These are phyloP conservation scores for Groenewaldozyma salmanticensis DNA, from an alignment of 805 yeast species.

Conservation along the genomic window DNA sequence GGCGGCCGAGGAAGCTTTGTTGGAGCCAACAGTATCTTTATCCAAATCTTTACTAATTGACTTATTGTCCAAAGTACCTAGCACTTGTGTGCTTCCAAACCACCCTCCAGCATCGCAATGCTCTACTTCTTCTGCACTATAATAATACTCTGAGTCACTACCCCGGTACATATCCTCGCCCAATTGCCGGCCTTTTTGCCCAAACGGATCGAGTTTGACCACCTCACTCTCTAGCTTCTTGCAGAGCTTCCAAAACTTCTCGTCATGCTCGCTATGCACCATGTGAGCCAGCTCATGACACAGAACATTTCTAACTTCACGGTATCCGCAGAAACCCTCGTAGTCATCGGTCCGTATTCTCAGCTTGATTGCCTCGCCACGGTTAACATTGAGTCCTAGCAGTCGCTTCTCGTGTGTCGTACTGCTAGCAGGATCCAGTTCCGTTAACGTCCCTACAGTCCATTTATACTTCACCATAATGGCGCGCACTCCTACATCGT, in stretches of 20 bases:
- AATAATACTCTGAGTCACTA: conserved; percentile 12
- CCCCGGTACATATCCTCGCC: conserved; percentile 13
- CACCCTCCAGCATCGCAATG: conserved; percentile 20
- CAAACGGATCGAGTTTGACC: conserved; percentile 24
- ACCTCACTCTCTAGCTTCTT: conserved; percentile 27
- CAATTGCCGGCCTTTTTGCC: conserved; percentile 17
- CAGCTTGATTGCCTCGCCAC: conserved; percentile 28
- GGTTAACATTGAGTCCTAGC: conserved; percentile 28
- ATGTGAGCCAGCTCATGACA: conserved; percentile 34
- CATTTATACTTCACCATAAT: conserved; percentile 29
- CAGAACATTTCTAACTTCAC: conserved; percentile 25
- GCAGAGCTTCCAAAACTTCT: conserved; percentile 28
- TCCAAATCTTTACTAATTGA: neutral
- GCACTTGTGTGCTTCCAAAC: conserved; percentile 18
- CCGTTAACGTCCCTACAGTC: conserved; percentile 28
- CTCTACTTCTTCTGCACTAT: conserved; percentile 10
- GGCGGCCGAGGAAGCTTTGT: neutral
- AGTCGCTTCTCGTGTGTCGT: conserved; percentile 21
- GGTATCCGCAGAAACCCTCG: conserved; percentile 29
- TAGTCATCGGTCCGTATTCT: conserved; percentile 31
- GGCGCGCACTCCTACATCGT: conserved; percentile 28
- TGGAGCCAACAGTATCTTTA: conserved; percentile 1
- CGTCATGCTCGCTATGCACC: conserved; percentile 27
- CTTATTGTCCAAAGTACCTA: conserved; percentile 7
- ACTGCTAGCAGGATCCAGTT: conserved; percentile 31